Conservation (phyloP, 2,329 filamentous ascomycete species). For the Dactylella cylindrospora region DNA sequence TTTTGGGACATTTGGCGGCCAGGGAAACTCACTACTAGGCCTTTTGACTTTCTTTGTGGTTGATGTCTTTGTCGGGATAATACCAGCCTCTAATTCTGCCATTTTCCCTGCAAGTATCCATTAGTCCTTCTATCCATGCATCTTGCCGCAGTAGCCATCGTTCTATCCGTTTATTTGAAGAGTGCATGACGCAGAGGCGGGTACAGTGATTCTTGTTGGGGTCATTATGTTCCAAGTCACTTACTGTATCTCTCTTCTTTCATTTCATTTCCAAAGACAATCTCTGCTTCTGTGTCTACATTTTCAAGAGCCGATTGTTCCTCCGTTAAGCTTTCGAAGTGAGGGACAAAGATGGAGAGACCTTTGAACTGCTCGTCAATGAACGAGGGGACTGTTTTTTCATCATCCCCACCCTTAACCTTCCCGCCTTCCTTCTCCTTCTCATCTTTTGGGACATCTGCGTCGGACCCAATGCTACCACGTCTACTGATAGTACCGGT, state of each 20-base stretch:
- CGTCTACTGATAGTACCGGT: slow-evolving; percentile 12
- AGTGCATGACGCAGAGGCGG: too few species aligned
- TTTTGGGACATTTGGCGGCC: neutral
- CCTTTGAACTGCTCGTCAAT: slow-evolving; percentile 52
- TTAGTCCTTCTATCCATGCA: neutral
- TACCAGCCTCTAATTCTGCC: slow-evolving; percentile 38
- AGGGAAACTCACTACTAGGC: slow-evolving; percentile 35
- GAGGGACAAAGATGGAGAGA: slow-evolving; percentile 61
- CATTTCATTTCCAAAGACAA: slow-evolving; percentile 71
- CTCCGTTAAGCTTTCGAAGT: slow-evolving; percentile 65
- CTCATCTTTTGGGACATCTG: slow-evolving; percentile 61
- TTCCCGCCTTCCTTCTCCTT: slow-evolving; percentile 41
- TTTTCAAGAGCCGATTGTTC: slow-evolving; percentile 71
- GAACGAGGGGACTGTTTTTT: slow-evolving; percentile 50
- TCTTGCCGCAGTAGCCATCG: neutral
- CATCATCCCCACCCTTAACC: slow-evolving; percentile 42
- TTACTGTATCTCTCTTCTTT: slow-evolving; percentile 68
- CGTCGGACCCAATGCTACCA: slow-evolving; percentile 65
- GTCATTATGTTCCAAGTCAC: too few species aligned
- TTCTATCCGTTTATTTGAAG: too few species aligned
- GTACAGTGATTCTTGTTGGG: too few species aligned
- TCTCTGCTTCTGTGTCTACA: slow-evolving; percentile 69
- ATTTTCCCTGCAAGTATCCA: slow-evolving; percentile 37
- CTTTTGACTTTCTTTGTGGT: slow-evolving; percentile 41
- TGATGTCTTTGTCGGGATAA: slow-evolving; percentile 40